These are phyloP conservation scores for Agarophyton chilense DNA, from an alignment of 23 red algal genomes.

Conservation along the genomic window DNA sequence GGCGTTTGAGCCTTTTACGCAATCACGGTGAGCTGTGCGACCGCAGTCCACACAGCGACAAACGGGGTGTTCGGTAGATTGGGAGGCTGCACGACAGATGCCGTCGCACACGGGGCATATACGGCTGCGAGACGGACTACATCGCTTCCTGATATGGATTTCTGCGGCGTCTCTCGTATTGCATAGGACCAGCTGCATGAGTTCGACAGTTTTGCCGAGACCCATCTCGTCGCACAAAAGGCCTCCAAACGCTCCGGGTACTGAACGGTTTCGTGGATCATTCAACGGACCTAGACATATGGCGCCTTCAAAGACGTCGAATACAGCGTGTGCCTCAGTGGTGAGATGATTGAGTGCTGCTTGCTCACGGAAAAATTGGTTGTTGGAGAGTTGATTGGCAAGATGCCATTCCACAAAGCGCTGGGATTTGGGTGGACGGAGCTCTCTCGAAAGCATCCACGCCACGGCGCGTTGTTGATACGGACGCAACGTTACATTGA, in stretches of 20 bases:
- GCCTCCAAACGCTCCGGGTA: background rate
- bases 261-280: background rate
- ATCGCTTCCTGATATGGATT: background rate
- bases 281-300: background rate
- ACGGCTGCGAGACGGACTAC: too few relatives aligned
- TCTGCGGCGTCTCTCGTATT: background rate
- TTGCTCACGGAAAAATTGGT: background rate
- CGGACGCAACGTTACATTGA: slow-evolving; percentile 43
- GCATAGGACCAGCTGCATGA: slow-evolving; percentile 53
- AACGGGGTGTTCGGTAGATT: too few relatives aligned
- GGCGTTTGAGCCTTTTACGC: background rate
- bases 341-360: background rate
- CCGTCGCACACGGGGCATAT: background rate
- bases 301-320: background rate
- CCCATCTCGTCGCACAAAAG: slow-evolving; percentile 70
- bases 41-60: slow-evolving; percentile 22
- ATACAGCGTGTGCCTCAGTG: background rate
- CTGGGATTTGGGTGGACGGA: background rate
- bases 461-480: slow-evolving; percentile 64
- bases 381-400: background rate
- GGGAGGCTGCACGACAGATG: background rate
- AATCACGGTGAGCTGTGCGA: background rate
- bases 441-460: slow-evolving; percentile 56
- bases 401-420: background rate
- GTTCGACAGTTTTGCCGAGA: slow-evolving; percentile 60